Evolutionary conservation across 805 yeast genomes (phyloP), one percentile per base, ranked within the genome.

Genomic region (Cyberlindnera japonica): DNA sequence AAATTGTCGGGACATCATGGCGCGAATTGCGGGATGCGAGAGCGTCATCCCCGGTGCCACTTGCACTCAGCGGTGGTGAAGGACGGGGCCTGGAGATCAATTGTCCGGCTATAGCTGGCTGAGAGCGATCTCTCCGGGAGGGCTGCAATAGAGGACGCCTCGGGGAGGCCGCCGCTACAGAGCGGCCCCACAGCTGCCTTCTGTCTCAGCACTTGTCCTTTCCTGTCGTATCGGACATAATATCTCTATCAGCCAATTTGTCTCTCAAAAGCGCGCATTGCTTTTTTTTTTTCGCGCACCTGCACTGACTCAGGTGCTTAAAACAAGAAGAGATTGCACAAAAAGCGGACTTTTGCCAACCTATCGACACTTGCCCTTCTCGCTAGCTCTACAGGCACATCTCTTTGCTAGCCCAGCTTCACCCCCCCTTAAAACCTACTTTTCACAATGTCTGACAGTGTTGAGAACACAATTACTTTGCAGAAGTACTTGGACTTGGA

Each of bases 401-500:
- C 15, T 15, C 26, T 20, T 36, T 33, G 40, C 40, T 31, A 35
- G 37, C 39, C 28, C 15, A 14, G 27, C 9, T 16, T 6, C 23
- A 35, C 37, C 21, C 28, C 27, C 18, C 33, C 26, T 41, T 32
- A 43, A 29, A 31, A 25, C n/a, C n/a, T n/a, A n/a, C 25, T 6
- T 31, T 31, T 6, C 35, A 44, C 24, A 41, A 55, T 54, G 58
- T 53, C 65, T 36, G 69, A 65, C 49, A 81, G 85, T 68, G 54
- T 61, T 44, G 71, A 68, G 58, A 85, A 88, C 72, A 82, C 95
- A 41, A 76, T 82, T 47, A 83, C 87, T 48, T 74, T 91, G 60
- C 75, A 80, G 61, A 91, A 90, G 71, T 91, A 91, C 63, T 62
- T 84, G 50, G 83, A 77, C 55, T 77, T 93, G 56, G 83, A 81